phyloP scores from a whole-genome alignment of 2,329 filamentous ascomycete species.

The Aspergillus pseudonomiae region DNA sequence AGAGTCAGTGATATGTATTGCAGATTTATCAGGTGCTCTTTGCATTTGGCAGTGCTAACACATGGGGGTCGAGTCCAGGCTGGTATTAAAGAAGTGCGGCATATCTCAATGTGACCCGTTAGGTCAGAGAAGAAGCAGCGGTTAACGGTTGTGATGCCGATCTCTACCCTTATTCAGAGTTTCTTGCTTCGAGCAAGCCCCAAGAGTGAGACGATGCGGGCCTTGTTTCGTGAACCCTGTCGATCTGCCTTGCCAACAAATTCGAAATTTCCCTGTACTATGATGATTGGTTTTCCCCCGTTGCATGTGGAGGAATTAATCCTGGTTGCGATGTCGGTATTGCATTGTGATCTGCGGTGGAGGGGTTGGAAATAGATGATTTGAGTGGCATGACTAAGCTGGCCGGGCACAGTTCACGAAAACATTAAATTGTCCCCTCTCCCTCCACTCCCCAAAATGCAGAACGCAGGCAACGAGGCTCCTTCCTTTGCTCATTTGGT shows the following conservation, averaged over 20 bases:
- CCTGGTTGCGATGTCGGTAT: neutral
- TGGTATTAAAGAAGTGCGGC: neutral
- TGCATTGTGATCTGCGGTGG: constrained; percentile 3
- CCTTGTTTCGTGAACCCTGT: neutral
- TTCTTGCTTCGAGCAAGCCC: neutral
- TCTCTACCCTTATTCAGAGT: neutral
- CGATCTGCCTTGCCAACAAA: neutral
- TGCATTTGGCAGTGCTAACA: neutral
- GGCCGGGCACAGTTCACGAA: neutral
- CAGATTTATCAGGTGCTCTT: neutral
- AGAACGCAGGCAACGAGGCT: neutral
- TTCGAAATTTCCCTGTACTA: neutral
- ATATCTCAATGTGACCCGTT: neutral
- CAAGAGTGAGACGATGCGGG: neutral
- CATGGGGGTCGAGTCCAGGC: neutral
- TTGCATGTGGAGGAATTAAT: constrained; percentile 1
- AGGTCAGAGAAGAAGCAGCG: neutral
- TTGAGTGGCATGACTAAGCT: constrained; percentile 4
- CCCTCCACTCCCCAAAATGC: neutral
- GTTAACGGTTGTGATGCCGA: neutral
- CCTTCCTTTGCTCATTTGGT: neutral
- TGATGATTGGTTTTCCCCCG: neutral
- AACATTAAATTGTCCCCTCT: neutral
- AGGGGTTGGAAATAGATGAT: neutral
- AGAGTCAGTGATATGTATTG: neutral